Evolutionary conservation across 139 green algal genomes (phyloP).

Genomic region (Mychonastes homosphaera): DNA sequence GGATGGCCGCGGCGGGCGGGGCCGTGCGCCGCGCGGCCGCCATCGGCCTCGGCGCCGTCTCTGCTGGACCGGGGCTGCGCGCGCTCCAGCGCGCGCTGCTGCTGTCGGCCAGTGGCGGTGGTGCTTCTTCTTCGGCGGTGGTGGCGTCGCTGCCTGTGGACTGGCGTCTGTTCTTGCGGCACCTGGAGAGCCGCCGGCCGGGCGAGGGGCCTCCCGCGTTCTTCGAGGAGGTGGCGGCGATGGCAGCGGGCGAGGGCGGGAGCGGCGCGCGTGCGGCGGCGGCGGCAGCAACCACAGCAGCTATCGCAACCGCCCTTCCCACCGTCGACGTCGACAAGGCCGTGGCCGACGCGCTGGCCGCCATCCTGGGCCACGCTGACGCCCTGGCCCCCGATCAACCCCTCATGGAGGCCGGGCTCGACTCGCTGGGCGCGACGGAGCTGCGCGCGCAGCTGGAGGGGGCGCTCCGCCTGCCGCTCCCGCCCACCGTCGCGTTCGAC

Average conservation of each 20-base stretch:
- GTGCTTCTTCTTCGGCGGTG: no score
- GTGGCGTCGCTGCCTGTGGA: slow-evolving; percentile 21
- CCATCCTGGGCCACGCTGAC: slow-evolving; percentile 8
- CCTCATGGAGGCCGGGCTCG: slow-evolving; percentile 66
- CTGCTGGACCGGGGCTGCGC: slow-evolving; percentile 29
- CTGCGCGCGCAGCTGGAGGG: slow-evolving; percentile 57
- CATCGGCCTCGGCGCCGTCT: slow-evolving; percentile 46
- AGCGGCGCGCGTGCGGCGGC: no score
- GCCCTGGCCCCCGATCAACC: slow-evolving; percentile 35
- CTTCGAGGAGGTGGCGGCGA: neutral
- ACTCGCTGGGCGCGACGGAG: slow-evolving; percentile 69
- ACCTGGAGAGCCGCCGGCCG: neutral
- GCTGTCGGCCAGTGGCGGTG: neutral
- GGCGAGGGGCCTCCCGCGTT: neutral
- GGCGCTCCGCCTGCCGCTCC: slow-evolving; percentile 35
- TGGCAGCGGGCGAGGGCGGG: no score
- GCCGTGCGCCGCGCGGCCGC: slow-evolving; percentile 35
- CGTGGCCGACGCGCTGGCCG: slow-evolving; percentile 4
- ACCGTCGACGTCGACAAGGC: slow-evolving; percentile 22
- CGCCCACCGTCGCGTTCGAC: slow-evolving; percentile 60
- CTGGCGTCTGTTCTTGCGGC: slow-evolving; percentile 23
- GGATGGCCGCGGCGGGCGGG: slow-evolving; percentile 37
- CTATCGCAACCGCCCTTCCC: no score
- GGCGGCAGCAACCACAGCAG: no score
- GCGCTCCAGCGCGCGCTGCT: slow-evolving; percentile 18